Percentiles rank a stretch among this genome's conserved stretches.
These are phyloP conservation scores for Alloteropsis semialata DNA, from an alignment of 176 grass and related monocot genomes.

Conservation along the genomic window DNA sequence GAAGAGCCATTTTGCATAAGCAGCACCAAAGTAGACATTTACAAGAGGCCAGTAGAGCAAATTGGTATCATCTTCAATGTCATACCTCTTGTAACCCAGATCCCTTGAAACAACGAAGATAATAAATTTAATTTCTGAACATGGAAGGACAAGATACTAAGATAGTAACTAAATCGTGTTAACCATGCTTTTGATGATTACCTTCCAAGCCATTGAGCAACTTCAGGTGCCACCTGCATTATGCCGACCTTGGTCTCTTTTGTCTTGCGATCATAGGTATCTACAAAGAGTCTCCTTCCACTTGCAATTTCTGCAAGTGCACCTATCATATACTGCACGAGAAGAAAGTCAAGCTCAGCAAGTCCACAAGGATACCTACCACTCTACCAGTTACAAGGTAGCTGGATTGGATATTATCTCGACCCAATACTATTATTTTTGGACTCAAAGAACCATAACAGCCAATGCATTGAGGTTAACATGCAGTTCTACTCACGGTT, in stretches of 20 bases:
- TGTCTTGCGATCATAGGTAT: slow-evolving; percentile 68
- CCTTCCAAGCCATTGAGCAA: slow-evolving; percentile 87
- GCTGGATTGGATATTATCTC: background rate
- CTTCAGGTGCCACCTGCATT: slow-evolving; percentile 80
- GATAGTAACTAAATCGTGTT: slow-evolving; percentile 10
- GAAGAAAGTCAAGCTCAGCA: slow-evolving; percentile 15
- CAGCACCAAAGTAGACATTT: slow-evolving; percentile 95
- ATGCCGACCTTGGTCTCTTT: slow-evolving; percentile 79
- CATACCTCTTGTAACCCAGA: slow-evolving; percentile 81
- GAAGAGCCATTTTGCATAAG: slow-evolving; percentile 90
- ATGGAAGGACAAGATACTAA: slow-evolving; percentile 16
- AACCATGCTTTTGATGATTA: slow-evolving; percentile 24
- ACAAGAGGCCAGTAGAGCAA: slow-evolving; percentile 88
- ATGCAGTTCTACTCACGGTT: background rate
- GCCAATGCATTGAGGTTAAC: background rate
- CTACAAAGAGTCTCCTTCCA: slow-evolving; percentile 66
- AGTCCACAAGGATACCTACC: background rate
- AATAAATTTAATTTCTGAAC: slow-evolving; percentile 20
- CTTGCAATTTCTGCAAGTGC: slow-evolving; percentile 80
- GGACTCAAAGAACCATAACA: background rate
- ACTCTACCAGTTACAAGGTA: background rate
- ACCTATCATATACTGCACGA: slow-evolving; percentile 80
- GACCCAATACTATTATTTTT: background rate
- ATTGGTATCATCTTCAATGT: slow-evolving; percentile 63
- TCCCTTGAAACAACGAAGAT: slow-evolving; percentile 55